Evolutionary conservation across 345 rosid genomes (phyloP).

Genomic region (Murraya koenigii): DNA sequence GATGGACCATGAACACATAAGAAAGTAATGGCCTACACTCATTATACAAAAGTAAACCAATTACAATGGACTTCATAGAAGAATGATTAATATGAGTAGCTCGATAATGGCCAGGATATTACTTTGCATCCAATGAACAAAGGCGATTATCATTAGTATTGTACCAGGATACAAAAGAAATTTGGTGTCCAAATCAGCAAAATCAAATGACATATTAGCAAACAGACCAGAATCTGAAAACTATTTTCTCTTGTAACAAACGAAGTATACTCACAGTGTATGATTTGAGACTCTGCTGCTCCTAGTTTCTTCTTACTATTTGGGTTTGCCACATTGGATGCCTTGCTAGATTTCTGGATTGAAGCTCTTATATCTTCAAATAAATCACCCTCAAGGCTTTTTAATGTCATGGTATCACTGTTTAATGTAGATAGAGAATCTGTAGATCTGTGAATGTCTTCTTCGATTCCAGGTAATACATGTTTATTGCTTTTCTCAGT

Average conservation of each 20-base stretch:
- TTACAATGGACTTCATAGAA: background rate
- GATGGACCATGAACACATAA: background rate
- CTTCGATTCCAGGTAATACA: slow-evolving; percentile 59
- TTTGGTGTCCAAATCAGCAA: background rate
- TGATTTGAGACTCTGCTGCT: slow-evolving; percentile 22
- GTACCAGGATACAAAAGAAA: background rate
- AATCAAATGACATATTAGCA: background rate
- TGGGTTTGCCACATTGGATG: slow-evolving; percentile 29
- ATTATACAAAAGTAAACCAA: background rate
- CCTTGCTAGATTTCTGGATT: slow-evolving; percentile 55
- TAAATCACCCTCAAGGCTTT: slow-evolving; percentile 48
- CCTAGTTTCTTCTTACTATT: slow-evolving; percentile 27
- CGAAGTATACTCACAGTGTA: slow-evolving; percentile 46
- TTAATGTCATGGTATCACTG: slow-evolving; percentile 59
- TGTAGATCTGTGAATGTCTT: slow-evolving; percentile 61
- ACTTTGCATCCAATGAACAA: background rate
- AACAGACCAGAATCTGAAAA: background rate
- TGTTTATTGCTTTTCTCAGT: slow-evolving; percentile 36
- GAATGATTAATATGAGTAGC: background rate
- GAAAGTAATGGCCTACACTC: background rate
- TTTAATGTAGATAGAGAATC: slow-evolving; percentile 74
- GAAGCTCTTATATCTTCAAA: slow-evolving; percentile 82
- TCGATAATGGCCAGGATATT: background rate
- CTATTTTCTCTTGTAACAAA: background rate
- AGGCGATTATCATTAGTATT: background rate